Percentiles rank a stretch among this genome's conserved stretches.
Evolutionary conservation across 805 yeast genomes (phyloP).

Genomic region (Zygosaccharomyces kombuchaensis): DNA sequence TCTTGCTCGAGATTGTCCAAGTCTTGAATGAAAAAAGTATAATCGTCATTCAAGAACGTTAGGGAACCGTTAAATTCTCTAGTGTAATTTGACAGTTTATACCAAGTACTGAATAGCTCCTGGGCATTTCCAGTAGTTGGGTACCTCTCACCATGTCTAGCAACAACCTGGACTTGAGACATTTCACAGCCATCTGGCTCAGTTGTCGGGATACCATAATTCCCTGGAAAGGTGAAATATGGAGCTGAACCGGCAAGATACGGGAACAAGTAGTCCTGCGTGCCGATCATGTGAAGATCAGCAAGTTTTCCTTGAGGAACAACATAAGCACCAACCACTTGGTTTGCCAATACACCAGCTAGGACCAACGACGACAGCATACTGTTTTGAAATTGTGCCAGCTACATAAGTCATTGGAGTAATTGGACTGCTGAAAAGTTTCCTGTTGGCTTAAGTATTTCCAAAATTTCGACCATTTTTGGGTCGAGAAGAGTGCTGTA

Average conservation of each 20-base stretch:
- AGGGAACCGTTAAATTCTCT: constrained; percentile 45
- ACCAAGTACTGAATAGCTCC: constrained; percentile 34
- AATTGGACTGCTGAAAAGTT: too few relatives aligned
- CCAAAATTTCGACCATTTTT: too few relatives aligned
- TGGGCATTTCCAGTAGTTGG: constrained; percentile 47
- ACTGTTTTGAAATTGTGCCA: too few relatives aligned
- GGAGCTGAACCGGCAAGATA: constrained; percentile 58
- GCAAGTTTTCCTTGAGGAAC: constrained; percentile 8
- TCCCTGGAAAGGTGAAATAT: constrained; percentile 44
- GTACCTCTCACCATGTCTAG: constrained; percentile 78
- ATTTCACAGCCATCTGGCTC: constrained; percentile 47
- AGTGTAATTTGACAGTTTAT: constrained; percentile 24
- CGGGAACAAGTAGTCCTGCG: constrained; percentile 39
- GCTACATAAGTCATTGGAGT: too few relatives aligned
- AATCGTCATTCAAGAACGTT: constrained; percentile 44
- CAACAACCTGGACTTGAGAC: constrained; percentile 65
- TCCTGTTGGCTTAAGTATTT: too few relatives aligned
- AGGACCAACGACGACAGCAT: constrained; percentile 54
- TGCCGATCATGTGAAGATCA: constrained; percentile 14
- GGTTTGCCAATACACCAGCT: constrained; percentile 50
- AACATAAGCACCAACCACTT: constrained; percentile 29
- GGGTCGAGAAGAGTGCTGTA: too few relatives aligned
- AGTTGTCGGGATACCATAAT: constrained; percentile 49
- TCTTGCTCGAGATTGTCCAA: constrained; percentile 41
- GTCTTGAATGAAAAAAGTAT: constrained; percentile 43